Evolutionary conservation across 192 early-diverging fungal species (phyloP).

Genomic region (Lunasporangiospora selenospora): DNA sequence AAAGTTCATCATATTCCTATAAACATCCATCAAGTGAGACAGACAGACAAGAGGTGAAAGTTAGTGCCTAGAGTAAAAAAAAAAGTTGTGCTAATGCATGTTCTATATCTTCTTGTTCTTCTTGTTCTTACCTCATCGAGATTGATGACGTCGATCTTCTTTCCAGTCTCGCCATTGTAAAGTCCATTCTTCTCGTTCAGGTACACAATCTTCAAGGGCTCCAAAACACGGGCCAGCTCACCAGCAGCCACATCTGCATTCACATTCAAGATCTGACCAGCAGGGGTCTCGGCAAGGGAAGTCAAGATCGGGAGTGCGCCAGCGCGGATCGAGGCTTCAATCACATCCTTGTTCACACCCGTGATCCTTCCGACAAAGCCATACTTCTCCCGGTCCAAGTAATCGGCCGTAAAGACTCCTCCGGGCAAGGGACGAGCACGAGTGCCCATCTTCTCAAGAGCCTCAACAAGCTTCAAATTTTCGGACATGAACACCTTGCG

Average conservation of each 20-base stretch:
- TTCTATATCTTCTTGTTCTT: no score
- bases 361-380: conserved; percentile 93
- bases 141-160: conserved; percentile 97
- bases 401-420: conserved; percentile 97
- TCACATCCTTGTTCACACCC: conserved; percentile 89
- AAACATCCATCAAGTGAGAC: conserved; percentile 13
- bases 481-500: conserved; percentile 94
- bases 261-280: conserved; percentile 97
- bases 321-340: conserved; percentile 93
- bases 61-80: neutral
- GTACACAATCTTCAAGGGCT: conserved; percentile 98
- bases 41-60: neutral
- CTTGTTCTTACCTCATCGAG: conserved; percentile 92
- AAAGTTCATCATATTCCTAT: conserved; percentile 93
- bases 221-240: conserved; percentile 93
- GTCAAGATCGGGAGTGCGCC: conserved; percentile 97
- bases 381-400: conserved; percentile 95
- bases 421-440: conserved; percentile 95
- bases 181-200: conserved; percentile 98
- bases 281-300: conserved; percentile 92
- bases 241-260: conserved; percentile 99
- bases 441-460: conserved; percentile 93
- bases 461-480: conserved; percentile 97
- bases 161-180: conserved; percentile 91
- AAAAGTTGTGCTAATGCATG: neutral